Evolutionary conservation across 2,329 filamentous ascomycete genomes (phyloP), one percentile per base, ranked within the genome.

Genomic region (Exophiala sideris): DNA sequence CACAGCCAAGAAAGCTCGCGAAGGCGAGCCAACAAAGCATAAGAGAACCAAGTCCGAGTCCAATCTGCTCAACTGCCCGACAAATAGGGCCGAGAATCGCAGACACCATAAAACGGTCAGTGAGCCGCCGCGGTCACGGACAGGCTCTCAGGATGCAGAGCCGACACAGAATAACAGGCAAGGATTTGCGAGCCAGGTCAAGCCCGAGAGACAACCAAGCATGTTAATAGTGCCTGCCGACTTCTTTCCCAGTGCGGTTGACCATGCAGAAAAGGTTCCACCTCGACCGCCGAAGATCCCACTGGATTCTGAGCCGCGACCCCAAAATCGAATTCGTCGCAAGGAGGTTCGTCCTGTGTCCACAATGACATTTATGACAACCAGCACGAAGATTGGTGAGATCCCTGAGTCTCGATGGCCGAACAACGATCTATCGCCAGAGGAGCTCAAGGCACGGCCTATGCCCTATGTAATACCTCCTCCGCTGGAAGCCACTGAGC

Each of bases 351-450:
- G 60, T 10, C 62, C 62, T 11, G 38, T 54, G 18, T 63, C 61
- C 5, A 60, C 57, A 39, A 57, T 58, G 52, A 63, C 62, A 34
- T 63, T 88, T 67, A 86, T 87, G 82, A 79, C 85, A 4, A 76
- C 84, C 38, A 84, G 81, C 67, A 87, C 85, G 75, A 86, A 87
- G 70, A 82, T 85, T 35, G 82, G 83, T 48, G 75, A 78, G 58
- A 78, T 74, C 0, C 62, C 83, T 2, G 70, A 74, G 20, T 66
- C 71, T 3, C 45, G 39, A 36, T 50, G 52, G 47, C 52, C 38
- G 11, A 52, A 57, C 16, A 24, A 46, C 38, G 21, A 33, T 6
- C 45, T 56, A 10, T 45, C 55, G 5, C 45, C 41, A 3, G 52
- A 54, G 29, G 50, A 57, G 32, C 34, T 39, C 20, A 41, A 14